A percentile compares a stretch with the other conserved stretches of the same genome.
Evolutionary conservation across 345 rosid species (phyloP).

Genomic region (Salix caprea): DNA sequence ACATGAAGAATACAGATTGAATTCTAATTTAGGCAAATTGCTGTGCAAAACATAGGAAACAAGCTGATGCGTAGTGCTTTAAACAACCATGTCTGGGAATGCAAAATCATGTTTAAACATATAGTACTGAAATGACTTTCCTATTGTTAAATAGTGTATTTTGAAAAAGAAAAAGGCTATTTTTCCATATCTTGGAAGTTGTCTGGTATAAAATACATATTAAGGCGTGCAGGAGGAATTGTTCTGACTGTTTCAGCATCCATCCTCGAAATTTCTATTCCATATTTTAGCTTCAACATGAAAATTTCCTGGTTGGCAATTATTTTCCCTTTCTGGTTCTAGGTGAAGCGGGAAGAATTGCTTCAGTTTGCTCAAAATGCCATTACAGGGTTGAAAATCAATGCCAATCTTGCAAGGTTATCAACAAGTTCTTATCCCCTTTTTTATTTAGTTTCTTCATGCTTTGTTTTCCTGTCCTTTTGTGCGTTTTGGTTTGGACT

Average conservation of each 20-base stretch:
- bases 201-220: neutral
- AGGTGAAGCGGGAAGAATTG: slow-evolving; percentile 96
- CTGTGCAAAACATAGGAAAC: neutral
- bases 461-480: neutral
- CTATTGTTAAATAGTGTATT: neutral
- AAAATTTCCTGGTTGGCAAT: slow-evolving; percentile 17
- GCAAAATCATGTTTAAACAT: neutral
- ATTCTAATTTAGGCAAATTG: slow-evolving; percentile 2
- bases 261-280: neutral
- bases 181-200: neutral
- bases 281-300: neutral
- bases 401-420: slow-evolving; percentile 71
- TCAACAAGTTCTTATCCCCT: slow-evolving; percentile 2
- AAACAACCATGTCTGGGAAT: neutral
- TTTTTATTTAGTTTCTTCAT: neutral
- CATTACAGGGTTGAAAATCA: slow-evolving; percentile 78
- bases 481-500: slow-evolving; percentile 5
- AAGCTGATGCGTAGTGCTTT: neutral
- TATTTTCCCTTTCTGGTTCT: slow-evolving; percentile 6
- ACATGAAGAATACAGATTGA: slow-evolving; percentile 14
- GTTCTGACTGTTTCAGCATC: neutral
- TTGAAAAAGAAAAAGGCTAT: neutral
- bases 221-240: neutral
- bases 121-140: neutral
- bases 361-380: slow-evolving; percentile 92